Base-by-base conservation (phyloP, 371 early-diverging fungal genomes). In the Rhizomucor miehei region DNA sequence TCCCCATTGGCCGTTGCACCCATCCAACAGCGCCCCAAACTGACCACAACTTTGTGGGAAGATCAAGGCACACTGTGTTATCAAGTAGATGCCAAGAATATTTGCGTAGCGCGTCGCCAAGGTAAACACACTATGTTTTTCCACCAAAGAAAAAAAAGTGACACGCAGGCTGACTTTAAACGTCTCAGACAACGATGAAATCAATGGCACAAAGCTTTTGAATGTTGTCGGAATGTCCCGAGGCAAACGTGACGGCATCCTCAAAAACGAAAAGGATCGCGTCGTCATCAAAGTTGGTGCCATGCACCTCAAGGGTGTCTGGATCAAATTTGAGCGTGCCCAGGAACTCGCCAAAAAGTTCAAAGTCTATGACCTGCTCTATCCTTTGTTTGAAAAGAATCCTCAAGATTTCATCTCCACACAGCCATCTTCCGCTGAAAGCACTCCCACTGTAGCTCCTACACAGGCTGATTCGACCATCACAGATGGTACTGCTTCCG, bases 161-260 rank as follows among this genome's bases (percentile, higher is more conserved):
- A 48, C 17, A 48, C 29, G 29, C 8, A 5, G n/a, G 29, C 29
- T 29, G 29, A 29, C 29, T 29, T 29, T 29, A 29, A 29, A 29
- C 29, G 5, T 59, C 39, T n/a, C n/a, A 71, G 89, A 92, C 57
- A 88, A 89, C 56, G 82, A 89, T 54, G 88, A 89, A 87, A 82
- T 91, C 44, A 91, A 91, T 57, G 91, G 92, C 12, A 92, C 93
- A 23, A 92, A 92, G 63, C 70, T 92, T 23, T 72, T 91, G 8
- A 92, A 92, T 56, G 90, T 92, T 1, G 88, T 86, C 29, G 89
- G 89, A 50, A 90, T 92, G 92, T 88, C 93, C 51, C 87, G 93
- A 34, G 93, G 93, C 49, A 90, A 90, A 62, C 80, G 93, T 19
- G 93, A 92, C 56, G 89, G 90, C 4, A 91, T 92, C 56, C 75